Evolutionary conservation across 164 flowering plant genomes (phyloP).

Genomic region (Stephania japonica): DNA sequence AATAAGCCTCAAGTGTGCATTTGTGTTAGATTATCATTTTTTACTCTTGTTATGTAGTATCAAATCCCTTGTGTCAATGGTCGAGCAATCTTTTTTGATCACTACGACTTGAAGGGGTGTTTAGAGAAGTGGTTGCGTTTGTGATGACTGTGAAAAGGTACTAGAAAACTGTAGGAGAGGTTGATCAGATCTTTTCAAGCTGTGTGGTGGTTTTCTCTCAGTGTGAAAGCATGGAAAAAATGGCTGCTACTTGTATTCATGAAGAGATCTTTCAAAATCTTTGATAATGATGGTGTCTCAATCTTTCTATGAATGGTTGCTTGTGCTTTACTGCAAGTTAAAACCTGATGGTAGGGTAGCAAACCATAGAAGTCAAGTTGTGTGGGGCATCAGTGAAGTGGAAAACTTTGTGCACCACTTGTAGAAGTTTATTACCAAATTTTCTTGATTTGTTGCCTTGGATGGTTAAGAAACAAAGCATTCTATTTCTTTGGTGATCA

Average conservation of each 20-base stretch:
- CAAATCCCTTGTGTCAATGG: not conserved
- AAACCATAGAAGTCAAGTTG: not conserved
- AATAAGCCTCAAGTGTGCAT: too few species aligned
- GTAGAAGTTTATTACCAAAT: too few species aligned
- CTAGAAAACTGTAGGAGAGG: not conserved
- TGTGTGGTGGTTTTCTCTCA: not conserved
- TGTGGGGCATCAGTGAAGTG: not conserved
- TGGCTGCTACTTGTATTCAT: too few species aligned
- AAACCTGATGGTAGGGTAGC: slow-evolving; percentile 1
- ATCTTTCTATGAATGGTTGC: not conserved
- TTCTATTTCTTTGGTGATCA: too few species aligned
- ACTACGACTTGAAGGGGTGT: not conserved
- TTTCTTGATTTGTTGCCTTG: too few species aligned
- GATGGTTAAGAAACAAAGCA: too few species aligned
- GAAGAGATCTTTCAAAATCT: not conserved
- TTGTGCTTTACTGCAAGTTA: not conserved
- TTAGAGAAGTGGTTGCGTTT: not conserved
- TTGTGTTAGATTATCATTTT: too few species aligned
- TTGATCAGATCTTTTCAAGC: not conserved
- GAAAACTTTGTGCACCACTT: too few species aligned
- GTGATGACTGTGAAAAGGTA: not conserved
- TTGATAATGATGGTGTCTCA: not conserved
- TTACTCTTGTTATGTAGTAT: not conserved
- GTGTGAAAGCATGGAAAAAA: not conserved
- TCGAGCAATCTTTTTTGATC: not conserved